Conservation (phyloP, 2,329 filamentous ascomycete genomes). For the Alternaria ventricosa region DNA sequence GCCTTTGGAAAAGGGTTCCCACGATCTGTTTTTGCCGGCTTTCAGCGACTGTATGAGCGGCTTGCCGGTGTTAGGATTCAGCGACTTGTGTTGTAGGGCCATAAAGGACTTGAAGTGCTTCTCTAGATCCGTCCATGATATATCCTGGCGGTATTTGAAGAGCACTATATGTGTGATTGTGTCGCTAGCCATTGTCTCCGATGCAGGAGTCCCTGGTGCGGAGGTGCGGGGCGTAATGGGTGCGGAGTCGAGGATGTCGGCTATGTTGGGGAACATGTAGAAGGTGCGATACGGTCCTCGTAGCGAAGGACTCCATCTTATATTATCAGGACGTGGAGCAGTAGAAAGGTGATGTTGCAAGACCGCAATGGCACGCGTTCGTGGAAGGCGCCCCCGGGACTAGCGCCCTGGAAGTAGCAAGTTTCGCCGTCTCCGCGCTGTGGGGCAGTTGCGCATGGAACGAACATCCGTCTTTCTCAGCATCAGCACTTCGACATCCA, state of each 20-base stretch:
- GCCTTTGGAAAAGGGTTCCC: conserved; percentile 42
- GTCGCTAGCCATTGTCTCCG: conserved; percentile 1
- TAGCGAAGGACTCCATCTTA: not conserved
- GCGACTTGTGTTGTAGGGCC: conserved; percentile 31
- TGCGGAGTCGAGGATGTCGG: conserved; percentile 7
- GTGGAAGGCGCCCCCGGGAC: not conserved
- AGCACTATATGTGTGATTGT: conserved; percentile 45
- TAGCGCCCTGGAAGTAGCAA: not conserved
- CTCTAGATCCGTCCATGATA: conserved; percentile 42
- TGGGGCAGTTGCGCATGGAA: not conserved
- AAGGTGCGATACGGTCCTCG: not conserved
- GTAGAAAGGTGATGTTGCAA: not conserved
- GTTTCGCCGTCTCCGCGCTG: not conserved
- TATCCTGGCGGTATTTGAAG: conserved; percentile 43
- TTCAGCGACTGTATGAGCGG: conserved; percentile 43
- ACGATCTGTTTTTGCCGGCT: conserved; percentile 44
- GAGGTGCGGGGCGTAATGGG: not conserved
- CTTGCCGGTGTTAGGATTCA: conserved; percentile 31
- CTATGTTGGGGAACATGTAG: conserved; percentile 8
- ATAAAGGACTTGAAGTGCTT: conserved; percentile 41
- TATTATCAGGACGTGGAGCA: not conserved
- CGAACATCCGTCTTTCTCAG: not conserved
- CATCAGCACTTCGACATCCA: not conserved
- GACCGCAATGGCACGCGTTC: not conserved
- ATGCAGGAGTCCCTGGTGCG: not conserved